Percentiles rank a stretch among this genome's conserved stretches.
Conservation (phyloP, 495 filamentous ascomycete genomes). For the Trichoderma erinaceum region DNA sequence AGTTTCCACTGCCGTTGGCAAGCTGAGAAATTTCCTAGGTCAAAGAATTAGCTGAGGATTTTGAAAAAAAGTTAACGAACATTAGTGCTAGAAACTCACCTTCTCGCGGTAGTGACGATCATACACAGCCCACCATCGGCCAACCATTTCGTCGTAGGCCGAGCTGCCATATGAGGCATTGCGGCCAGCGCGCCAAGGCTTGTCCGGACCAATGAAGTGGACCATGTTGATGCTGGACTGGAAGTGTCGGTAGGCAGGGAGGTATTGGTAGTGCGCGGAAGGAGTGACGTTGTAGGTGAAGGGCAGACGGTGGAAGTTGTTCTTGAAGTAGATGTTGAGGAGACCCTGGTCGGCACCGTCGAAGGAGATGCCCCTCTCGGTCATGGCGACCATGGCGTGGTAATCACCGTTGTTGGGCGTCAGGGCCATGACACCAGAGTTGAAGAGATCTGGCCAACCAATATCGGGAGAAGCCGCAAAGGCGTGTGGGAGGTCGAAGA, state of each 20-base stretch:
- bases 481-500: constrained; percentile 66
- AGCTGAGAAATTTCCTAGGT: constrained; percentile 9
- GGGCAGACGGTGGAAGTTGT: constrained; percentile 75
- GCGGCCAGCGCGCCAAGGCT: constrained; percentile 78
- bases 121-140: constrained; percentile 87
- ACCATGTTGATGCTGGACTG: constrained; percentile 78
- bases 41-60: background rate
- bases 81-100: constrained; percentile 34
- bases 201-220: constrained; percentile 88
- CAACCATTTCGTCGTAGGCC: constrained; percentile 75
- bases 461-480: constrained; percentile 94
- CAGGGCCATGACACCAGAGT: constrained; percentile 89
- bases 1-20: constrained; percentile 11
- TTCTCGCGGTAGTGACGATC: constrained; percentile 69
- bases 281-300: constrained; percentile 97
- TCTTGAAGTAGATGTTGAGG: constrained; percentile 86
- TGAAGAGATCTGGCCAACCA: constrained; percentile 98
- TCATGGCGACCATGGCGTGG: constrained; percentile 73
- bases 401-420: constrained; percentile 84
- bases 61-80: no score
- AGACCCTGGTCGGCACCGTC: constrained; percentile 97
- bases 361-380: constrained; percentile 82
- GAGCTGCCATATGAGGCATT: constrained; percentile 45
- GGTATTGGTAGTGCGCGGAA: constrained; percentile 88
- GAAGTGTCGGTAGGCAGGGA: constrained; percentile 90